A percentile compares a stretch with the other conserved stretches of the same genome.
These are phyloP conservation scores for Penicillium alfredii DNA, from an alignment of 495 filamentous ascomycete genomes.

Conservation along the genomic window DNA sequence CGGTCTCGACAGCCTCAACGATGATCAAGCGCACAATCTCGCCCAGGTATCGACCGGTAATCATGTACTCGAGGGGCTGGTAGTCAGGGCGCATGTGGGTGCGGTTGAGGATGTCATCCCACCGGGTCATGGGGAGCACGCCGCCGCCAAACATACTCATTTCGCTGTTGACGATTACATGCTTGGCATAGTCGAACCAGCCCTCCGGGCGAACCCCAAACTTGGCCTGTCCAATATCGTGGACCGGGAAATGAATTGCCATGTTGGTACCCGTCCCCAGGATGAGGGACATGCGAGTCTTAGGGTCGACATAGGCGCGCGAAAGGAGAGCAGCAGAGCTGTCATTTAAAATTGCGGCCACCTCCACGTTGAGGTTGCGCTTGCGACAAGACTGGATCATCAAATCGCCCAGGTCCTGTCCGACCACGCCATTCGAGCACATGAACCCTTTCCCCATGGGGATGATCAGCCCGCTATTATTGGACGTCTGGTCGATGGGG, in stretches of 20 bases:
- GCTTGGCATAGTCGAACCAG: slow-evolving; percentile 44
- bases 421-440: slow-evolving; percentile 51
- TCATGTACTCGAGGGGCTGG: slow-evolving; percentile 88
- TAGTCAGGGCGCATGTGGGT: slow-evolving; percentile 72
- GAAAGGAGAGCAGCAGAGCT: slow-evolving; percentile 76
- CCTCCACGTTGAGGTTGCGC: slow-evolving; percentile 39
- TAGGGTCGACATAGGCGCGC: slow-evolving; percentile 60
- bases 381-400: slow-evolving; percentile 52
- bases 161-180: slow-evolving; percentile 83
- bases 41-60: slow-evolving; percentile 76
- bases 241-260: slow-evolving; percentile 62
- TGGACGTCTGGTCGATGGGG: slow-evolving; percentile 60
- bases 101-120: slow-evolving; percentile 67
- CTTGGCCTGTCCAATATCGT: slow-evolving; percentile 60
- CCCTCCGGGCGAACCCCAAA: slow-evolving; percentile 36
- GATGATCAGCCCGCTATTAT: slow-evolving; percentile 49
- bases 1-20: slow-evolving; percentile 55
- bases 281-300: slow-evolving; percentile 69
- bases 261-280: slow-evolving; percentile 85
- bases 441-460: slow-evolving; percentile 65
- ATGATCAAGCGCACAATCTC: slow-evolving; percentile 76
- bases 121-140: slow-evolving; percentile 61
- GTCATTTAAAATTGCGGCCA: slow-evolving; percentile 81
- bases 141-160: slow-evolving; percentile 77
- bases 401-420: slow-evolving; percentile 53